These are phyloP conservation scores for Penicillium vulpinum DNA, from an alignment of 2,329 filamentous ascomycete genomes.

Conservation along the genomic window DNA sequence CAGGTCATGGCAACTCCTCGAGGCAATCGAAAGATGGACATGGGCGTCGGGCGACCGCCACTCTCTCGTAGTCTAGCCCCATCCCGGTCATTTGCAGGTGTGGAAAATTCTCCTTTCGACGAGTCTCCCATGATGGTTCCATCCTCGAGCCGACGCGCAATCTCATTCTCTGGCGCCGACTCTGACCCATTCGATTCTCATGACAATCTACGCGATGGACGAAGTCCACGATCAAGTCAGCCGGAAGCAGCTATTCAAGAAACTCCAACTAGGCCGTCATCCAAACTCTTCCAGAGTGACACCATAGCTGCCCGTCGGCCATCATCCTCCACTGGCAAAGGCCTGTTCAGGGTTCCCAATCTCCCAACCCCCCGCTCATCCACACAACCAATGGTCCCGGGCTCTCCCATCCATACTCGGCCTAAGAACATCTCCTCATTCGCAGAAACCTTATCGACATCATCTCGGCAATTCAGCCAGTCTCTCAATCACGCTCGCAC, in stretches of 20 bases:
- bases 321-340: slow-evolving; percentile 20
- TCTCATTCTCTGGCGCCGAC: slow-evolving; percentile 27
- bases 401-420: slow-evolving; percentile 31
- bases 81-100: slow-evolving; percentile 33
- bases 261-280: slow-evolving; percentile 41
- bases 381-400: slow-evolving; percentile 24
- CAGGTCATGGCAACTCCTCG: slow-evolving; percentile 53
- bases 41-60: slow-evolving; percentile 27
- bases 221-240: slow-evolving; percentile 3
- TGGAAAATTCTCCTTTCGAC: slow-evolving; percentile 28
- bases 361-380: slow-evolving; percentile 28
- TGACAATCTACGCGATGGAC: background rate
- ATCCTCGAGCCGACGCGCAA: slow-evolving; percentile 33
- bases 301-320: slow-evolving; percentile 11
- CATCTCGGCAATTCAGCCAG: slow-evolving; percentile 8
- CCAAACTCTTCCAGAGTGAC: slow-evolving; percentile 25
- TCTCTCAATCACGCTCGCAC: slow-evolving; percentile 9
- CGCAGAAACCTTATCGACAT: background rate
- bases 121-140: slow-evolving; percentile 35
- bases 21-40: slow-evolving; percentile 37
- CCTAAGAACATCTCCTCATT: slow-evolving; percentile 15
- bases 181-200: slow-evolving; percentile 18
- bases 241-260: slow-evolving; percentile 34
- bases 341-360: slow-evolving; percentile 29
- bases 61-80: slow-evolving; percentile 26